phyloP scores from a whole-genome alignment of 352 stramenopile genomes.

The Pythium vanterpoolii region DNA sequence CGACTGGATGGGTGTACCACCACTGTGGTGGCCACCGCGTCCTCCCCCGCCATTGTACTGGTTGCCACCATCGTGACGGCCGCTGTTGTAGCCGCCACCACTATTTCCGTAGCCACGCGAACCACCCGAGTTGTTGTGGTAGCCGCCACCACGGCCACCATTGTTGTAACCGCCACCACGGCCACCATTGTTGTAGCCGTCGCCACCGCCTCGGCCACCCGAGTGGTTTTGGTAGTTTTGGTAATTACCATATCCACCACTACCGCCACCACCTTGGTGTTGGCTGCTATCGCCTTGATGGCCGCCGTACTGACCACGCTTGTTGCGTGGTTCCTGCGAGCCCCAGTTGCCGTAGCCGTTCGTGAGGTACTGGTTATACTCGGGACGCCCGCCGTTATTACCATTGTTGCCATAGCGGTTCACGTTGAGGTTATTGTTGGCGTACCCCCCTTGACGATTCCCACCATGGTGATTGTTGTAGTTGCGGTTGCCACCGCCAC shows the following conservation, averaged over 20 bases:
- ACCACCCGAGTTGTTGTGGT: slow-evolving; percentile 11
- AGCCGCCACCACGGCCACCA: slow-evolving; percentile 13
- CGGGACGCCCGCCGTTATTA: slow-evolving; percentile 21
- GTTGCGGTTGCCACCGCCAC: slow-evolving; percentile 29
- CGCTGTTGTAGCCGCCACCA: slow-evolving; percentile 19
- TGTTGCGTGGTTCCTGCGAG: slow-evolving; percentile 76
- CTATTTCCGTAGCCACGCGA: slow-evolving; percentile 26
- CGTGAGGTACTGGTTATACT: slow-evolving; percentile 79
- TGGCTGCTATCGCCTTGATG: slow-evolving; percentile 21
- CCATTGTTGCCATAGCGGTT: slow-evolving; percentile 42
- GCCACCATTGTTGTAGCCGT: slow-evolving; percentile 14
- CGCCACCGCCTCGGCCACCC: not conserved
- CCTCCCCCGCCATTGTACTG: slow-evolving; percentile 3
- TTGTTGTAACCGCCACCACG: slow-evolving; percentile 17
- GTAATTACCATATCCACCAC: slow-evolving; percentile 23
- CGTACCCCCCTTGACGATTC: slow-evolving; percentile 29
- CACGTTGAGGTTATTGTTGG: slow-evolving; percentile 64
- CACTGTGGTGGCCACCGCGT: slow-evolving; percentile 1
- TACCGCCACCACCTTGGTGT: slow-evolving; percentile 16
- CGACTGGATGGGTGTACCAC: slow-evolving; percentile 51
- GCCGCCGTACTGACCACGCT: slow-evolving; percentile 50
- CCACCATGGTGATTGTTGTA: slow-evolving; percentile 56
- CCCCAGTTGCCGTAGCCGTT: slow-evolving; percentile 78
- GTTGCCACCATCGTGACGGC: slow-evolving; percentile 6
- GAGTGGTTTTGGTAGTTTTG: slow-evolving; percentile 22